Base-by-base conservation (phyloP, 192 early-diverging fungal species). In the Podila minutissima region DNA sequence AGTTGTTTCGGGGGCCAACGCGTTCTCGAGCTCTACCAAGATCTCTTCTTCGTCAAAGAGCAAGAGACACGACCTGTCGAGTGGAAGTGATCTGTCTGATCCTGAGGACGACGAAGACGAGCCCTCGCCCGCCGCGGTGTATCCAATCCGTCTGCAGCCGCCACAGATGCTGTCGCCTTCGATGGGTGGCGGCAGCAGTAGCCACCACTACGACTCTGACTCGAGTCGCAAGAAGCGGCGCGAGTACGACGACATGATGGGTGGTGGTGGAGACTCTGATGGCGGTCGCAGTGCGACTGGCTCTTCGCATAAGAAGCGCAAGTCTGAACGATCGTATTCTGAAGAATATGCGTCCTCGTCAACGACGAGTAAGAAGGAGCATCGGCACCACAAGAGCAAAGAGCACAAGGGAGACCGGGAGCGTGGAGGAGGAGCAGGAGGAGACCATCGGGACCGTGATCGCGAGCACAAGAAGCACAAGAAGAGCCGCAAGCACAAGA, bases 401-500 rank as follows among this genome's bases (percentile, higher is more conserved):
- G 35, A 37, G 35, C 35, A 69, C 50, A 58, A 69, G 13, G 64
- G 50, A 4, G 20, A 38, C 19, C 24, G 64, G 22, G 31, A 38
- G 4, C 35, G 19, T 8, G 62, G 33, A 0, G 9, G 32, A 11
- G 19, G 62, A 33, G 62, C 20, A 0, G 9, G 32, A 11, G 19
- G 62, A 33, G 33, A 50, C 7, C 53, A 64, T 28, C 50, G 62
- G 0, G 70, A 64, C 37, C 37, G 64, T 26, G 55, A 66, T 31
- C 53, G 51, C 58, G 58, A 67, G 11, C 48, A 62, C 61, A 79
- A 72, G 76, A 79, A 72, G 33, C 76, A 79, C 70, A 79, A 79
- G 61, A 79, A 72, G 76, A 79, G 76, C 41, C 59, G 60, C 28
- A 79, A 72, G 62, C 76, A 79, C 66, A 79, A 79, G 70, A 79